Percentiles rank a stretch among this genome's conserved stretches.
These are phyloP conservation scores for Leishmania major DNA, from an alignment of 208 protist genomes.

Conservation along the genomic window DNA sequence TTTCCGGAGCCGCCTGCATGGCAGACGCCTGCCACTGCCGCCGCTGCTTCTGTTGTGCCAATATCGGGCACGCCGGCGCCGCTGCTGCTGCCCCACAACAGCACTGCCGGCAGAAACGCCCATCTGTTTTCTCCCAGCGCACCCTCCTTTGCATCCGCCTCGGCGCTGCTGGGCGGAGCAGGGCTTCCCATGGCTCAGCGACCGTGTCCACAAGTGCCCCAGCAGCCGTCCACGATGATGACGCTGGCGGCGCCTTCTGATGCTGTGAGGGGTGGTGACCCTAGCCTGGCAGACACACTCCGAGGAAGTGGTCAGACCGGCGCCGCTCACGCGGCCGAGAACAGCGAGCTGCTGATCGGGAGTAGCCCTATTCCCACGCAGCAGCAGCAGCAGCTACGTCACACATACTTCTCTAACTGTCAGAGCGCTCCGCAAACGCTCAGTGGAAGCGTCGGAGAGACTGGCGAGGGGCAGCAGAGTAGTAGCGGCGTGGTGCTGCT, in stretches of 20 bases:
- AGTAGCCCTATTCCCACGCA: conserved; percentile 23
- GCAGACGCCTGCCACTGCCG: neutral
- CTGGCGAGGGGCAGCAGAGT: neutral
- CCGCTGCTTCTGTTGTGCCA: neutral
- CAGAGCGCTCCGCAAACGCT: neutral
- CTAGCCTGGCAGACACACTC: conserved; percentile 25
- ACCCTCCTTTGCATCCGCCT: conserved; percentile 7
- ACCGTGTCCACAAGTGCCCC: neutral
- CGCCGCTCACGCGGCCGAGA: neutral
- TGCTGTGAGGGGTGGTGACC: neutral
- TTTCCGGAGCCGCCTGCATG: conserved; percentile 42
- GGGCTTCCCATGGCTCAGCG: conserved; percentile 10
- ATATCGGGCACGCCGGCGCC: neutral
- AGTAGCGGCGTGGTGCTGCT: conserved; percentile 11
- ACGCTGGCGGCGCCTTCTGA: neutral
- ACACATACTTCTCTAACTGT: neutral
- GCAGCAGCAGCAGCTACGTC: neutral
- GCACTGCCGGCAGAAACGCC: neutral
- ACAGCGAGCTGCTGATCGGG: conserved; percentile 27
- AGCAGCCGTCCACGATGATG: conserved; percentile 1
- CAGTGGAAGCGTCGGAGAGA: neutral
- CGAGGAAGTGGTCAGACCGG: conserved; percentile 4
- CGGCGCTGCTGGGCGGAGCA: conserved; percentile 1
- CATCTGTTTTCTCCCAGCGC: neutral
- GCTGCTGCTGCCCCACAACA: neutral